A percentile compares a stretch with the other conserved stretches of the same genome.
phyloP scores from a whole-genome alignment of 805 yeast species.

The Metschnikowia lunata region DNA sequence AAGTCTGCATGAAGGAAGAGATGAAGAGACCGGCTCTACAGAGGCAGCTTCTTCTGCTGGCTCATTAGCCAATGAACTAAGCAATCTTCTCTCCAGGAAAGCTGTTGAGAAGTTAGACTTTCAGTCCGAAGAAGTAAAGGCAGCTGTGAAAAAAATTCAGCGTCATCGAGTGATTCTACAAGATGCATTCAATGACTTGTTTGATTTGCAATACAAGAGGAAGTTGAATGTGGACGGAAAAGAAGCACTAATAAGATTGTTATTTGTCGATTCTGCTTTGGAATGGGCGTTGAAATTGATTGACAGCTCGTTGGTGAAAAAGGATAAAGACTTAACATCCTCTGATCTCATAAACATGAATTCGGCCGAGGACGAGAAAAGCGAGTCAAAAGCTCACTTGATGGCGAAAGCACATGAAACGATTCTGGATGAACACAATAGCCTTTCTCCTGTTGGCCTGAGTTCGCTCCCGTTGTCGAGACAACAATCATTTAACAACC shows the following conservation, averaged over 20 bases:
- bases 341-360: conserved; percentile 13
- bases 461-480: conserved; percentile 13
- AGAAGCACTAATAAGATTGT: conserved; percentile 65
- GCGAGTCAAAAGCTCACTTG: conserved; percentile 6
- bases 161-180: conserved; percentile 28
- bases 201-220: conserved; percentile 51
- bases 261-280: conserved; percentile 66
- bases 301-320: conserved; percentile 29
- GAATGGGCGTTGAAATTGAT: conserved; percentile 48
- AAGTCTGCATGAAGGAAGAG: conserved; percentile 25
- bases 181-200: conserved; percentile 45
- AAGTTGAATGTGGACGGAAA: conserved; percentile 65
- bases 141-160: conserved; percentile 25
- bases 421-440: conserved; percentile 3
- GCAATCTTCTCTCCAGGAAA: conserved; percentile 29
- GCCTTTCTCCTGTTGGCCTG: conserved; percentile 8
- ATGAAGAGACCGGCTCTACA: conserved; percentile 19
- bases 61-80: conserved; percentile 29
- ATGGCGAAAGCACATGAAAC: conserved; percentile 3
- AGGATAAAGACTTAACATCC: conserved; percentile 10
- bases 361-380: conserved; percentile 25
- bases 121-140: conserved; percentile 27
- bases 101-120: conserved; percentile 31
- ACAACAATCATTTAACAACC: conserved; percentile 22
- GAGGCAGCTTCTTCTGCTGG: conserved; percentile 22